Conservation (phyloP, 495 filamentous ascomycete species). For the Endocarpon pusillum region DNA sequence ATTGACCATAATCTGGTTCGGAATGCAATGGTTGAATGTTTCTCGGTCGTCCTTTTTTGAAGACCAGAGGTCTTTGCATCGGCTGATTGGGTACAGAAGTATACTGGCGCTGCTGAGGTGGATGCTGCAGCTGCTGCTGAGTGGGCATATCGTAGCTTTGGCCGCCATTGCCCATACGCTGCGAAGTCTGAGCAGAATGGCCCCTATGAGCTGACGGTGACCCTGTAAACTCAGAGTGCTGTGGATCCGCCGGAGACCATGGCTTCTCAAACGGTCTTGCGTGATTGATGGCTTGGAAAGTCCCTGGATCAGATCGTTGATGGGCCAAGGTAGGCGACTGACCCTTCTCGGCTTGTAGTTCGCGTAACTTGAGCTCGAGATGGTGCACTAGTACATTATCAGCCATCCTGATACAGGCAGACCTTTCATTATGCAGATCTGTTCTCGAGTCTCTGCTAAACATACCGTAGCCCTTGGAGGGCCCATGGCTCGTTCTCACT, state of each 20-base stretch:
- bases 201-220: neutral
- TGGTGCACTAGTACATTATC: too few relatives aligned
- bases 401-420: too few relatives aligned
- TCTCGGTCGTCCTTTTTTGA: neutral
- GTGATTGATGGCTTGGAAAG: too few relatives aligned
- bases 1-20: neutral
- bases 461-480: conserved; percentile 1
- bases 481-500: neutral
- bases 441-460: too few relatives aligned
- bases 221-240: neutral
- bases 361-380: conserved; percentile 1
- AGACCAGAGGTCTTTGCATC: neutral
- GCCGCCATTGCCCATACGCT: neutral
- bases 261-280: too few relatives aligned
- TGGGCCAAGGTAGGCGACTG: neutral
- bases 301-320: neutral
- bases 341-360: neutral
- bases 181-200: neutral
- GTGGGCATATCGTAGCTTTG: neutral
- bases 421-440: too few relatives aligned
- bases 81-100: neutral
- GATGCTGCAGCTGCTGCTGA: neutral
- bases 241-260: too few relatives aligned
- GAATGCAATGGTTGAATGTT: neutral
- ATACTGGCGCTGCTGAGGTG: neutral